phyloP scores from a whole-genome alignment of 2,329 filamentous ascomycete genomes.

The Venturia asperata region DNA sequence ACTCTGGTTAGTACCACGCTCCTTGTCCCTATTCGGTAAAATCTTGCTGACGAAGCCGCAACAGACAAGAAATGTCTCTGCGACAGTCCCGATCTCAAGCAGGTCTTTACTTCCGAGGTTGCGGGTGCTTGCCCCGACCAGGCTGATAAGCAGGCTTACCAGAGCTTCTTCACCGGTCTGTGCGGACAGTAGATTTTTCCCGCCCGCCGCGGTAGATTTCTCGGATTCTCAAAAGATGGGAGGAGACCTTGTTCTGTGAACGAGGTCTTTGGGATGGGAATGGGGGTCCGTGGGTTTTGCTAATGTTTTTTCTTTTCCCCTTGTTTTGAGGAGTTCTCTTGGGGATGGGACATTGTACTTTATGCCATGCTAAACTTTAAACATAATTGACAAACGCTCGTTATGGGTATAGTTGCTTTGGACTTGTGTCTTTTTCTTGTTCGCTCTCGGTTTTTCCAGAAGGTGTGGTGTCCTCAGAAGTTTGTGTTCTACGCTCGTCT shows the following conservation, averaged over 20 bases:
- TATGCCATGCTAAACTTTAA: slow-evolving; percentile 11
- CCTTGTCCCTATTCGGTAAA: too few species aligned
- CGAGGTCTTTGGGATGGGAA: neutral
- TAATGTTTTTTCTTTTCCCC: neutral
- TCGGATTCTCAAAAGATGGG: too few species aligned
- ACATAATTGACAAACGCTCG: slow-evolving; percentile 9
- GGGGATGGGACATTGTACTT: neutral
- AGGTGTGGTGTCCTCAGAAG: too few species aligned
- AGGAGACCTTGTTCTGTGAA: neutral
- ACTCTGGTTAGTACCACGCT: neutral
- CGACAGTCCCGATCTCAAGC: neutral
- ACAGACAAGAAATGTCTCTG: slow-evolving; percentile 8
- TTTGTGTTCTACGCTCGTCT: too few species aligned
- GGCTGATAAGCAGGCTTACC: slow-evolving; percentile 4
- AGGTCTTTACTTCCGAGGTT: slow-evolving; percentile 2
- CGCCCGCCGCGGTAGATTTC: neutral
- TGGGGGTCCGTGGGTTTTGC: neutral
- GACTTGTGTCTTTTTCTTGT: neutral
- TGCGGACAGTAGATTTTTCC: neutral
- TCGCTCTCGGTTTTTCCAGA: too few species aligned
- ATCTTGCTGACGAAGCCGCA: neutral
- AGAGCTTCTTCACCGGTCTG: slow-evolving; percentile 9
- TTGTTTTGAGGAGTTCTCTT: neutral
- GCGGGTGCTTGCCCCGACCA: neutral
- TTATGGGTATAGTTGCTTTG: neutral